phyloP scores from a whole-genome alignment of 2,329 filamentous ascomycete species.

The Fusarium tanahbumbuense region DNA sequence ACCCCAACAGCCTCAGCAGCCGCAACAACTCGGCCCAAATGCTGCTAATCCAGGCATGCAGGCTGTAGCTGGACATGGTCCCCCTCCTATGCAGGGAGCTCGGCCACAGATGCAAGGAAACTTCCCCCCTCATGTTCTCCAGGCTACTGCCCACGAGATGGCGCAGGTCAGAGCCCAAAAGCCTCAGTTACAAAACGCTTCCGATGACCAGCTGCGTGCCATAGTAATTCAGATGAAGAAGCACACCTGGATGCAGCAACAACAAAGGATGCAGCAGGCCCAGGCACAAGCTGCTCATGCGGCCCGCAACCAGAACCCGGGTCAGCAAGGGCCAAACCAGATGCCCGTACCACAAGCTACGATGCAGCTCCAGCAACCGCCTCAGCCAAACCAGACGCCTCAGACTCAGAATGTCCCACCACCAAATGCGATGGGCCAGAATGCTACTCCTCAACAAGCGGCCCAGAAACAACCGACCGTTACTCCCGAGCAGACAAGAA shows the following conservation, averaged over 20 bases:
- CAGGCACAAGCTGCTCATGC: slow-evolving; percentile 52
- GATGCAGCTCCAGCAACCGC: slow-evolving; percentile 65
- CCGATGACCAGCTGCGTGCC: slow-evolving; percentile 51
- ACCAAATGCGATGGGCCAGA: slow-evolving; percentile 59
- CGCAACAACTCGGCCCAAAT: slow-evolving; percentile 46
- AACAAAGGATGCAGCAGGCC: slow-evolving; percentile 52
- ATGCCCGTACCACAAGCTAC: slow-evolving; percentile 61
- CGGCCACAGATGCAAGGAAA: slow-evolving; percentile 39
- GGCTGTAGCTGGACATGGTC: slow-evolving; percentile 39
- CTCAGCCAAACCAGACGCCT: slow-evolving; percentile 55
- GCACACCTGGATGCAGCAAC: slow-evolving; percentile 47
- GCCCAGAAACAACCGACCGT: slow-evolving; percentile 48
- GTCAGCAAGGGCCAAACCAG: slow-evolving; percentile 51
- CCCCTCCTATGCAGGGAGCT: slow-evolving; percentile 47
- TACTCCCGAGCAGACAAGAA: slow-evolving; percentile 45
- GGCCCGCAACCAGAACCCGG: slow-evolving; percentile 48
- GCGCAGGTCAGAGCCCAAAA: slow-evolving; percentile 46
- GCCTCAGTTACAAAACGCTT: slow-evolving; percentile 44
- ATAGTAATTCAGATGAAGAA: slow-evolving; percentile 52
- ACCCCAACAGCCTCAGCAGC: slow-evolving; percentile 41
- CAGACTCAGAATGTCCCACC: slow-evolving; percentile 55
- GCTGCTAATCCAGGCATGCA: slow-evolving; percentile 45
- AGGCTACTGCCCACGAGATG: slow-evolving; percentile 51
- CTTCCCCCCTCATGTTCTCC: slow-evolving; percentile 49
- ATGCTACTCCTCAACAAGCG: slow-evolving; percentile 44